Evolutionary conservation across 2,329 filamentous ascomycete genomes (phyloP), one percentile per base, ranked within the genome.

Genomic region (Incumbomyces delicatus): DNA sequence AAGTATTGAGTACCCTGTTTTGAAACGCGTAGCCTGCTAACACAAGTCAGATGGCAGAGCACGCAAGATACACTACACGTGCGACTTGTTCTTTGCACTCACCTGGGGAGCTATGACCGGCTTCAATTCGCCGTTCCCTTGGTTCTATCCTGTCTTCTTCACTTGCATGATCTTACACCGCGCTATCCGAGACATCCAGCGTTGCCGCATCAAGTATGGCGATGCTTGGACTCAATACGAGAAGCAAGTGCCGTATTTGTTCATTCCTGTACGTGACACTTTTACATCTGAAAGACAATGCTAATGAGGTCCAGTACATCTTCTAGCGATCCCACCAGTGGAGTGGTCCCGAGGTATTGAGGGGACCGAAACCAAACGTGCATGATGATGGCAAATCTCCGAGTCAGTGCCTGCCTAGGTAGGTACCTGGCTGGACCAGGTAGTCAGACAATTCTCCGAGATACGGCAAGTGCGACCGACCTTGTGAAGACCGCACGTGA

Each of bases 131-230:
- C 85, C 86, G 0, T 89, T 90, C 67, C 87, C 87, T 1, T 94
- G 87, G 85, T 92, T 94, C 66, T 90, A 94, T 62, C 83, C 85
- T 0, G 65, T 85, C 31, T 94, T 94, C 71, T 94, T 94, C 63
- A 71, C 73, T 14, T 67, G 68, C 56, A 90, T 90, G 85, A 90
- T 92, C 59, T 72, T 80, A 8, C 87, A 94, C 64, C 82, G 87
- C 49, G 83, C 85, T 3, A 70, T 71, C 54, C 75, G 87, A 50
- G 87, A 94, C 61, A 85, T 89, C 50, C 73, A 83, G 62, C 74
- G 81, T 53, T 94, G 87, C 66, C 75, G 77, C 46, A 72, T 72
- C 57, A 88, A 86, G 72, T 94, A 94, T 65, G 86, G 86, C 17
- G 81, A 87, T 54, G 80, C 83, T 11, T 94, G 87, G 87, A 68